Evolutionary conservation across 306 rosid species (phyloP), one percentile per base, ranked within the genome.

Genomic region (Rosa multiflora): DNA sequence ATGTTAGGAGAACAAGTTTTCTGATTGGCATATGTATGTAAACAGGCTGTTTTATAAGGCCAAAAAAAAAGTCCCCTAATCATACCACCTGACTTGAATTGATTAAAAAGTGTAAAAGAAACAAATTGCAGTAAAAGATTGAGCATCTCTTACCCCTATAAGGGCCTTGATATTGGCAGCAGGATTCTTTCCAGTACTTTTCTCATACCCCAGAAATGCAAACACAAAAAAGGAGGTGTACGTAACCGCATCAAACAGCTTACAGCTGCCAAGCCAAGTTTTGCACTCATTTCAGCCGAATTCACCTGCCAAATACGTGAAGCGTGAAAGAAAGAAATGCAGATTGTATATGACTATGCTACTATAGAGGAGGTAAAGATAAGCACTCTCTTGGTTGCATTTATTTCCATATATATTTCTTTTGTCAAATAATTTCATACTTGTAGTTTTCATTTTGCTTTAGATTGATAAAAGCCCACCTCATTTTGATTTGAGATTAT

Each of bases 171-270:
- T 74, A 72, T 61, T 79, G 67, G 73, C 46, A 13, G 46, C 67
- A 43, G 53, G 77, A 63, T 79, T 79, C 47, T 79, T 61, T 18
- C 72, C 43, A 2, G 63, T 79, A 46, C 23, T 58, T 44, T 58
- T 79, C 82, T 70, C 52, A 46, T 17, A 75, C 14, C 64, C 26
- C 29, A 77, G 52, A 49, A 77, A 67, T 35, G 80, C 75, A 58
- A 68, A 29, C 56, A 77, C 68, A 42, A 53, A 53, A 10, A 23
- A 53, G 37, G 44, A 10, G 3, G 66, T 37, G 37, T 12, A 66
- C n/a, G 29, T 12, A 66, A 64, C 15, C 1, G 32, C 72, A 63
- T 76, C 79, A 32, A 79, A 62, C 52, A 72, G 4, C 2, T 72
- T 66, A 79, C 82, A 47, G 35, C 78, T 20, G 70, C 67, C 37